Percentiles rank a stretch among this genome's conserved stretches.
These are phyloP conservation scores for Lyophyllum semitale DNA, from an alignment of 768 basidiomycete genomes.

Conservation along the genomic window DNA sequence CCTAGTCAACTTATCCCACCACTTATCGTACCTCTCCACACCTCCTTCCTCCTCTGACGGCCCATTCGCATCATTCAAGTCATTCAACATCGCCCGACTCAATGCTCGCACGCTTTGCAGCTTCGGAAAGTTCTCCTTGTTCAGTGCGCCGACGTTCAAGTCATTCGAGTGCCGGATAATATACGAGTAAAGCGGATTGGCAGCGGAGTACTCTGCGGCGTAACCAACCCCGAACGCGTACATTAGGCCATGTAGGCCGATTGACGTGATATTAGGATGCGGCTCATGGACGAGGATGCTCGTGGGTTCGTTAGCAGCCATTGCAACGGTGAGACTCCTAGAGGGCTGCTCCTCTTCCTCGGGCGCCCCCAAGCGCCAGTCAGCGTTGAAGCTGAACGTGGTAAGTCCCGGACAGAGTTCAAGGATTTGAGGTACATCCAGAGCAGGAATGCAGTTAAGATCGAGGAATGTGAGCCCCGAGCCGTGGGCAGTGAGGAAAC, in stretches of 20 bases:
- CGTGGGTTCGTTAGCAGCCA: constrained; percentile 28
- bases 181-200: constrained; percentile 44
- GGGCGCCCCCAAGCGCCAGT: constrained; percentile 51
- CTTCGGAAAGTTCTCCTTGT: constrained; percentile 57
- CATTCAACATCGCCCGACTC: constrained; percentile 53
- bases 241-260: constrained; percentile 70
- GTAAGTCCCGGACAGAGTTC: constrained; percentile 63
- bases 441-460: constrained; percentile 54
- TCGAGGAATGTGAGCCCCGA: constrained; percentile 62
- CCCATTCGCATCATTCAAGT: constrained; percentile 57
- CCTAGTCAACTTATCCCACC: constrained; percentile 58
- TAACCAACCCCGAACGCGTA: constrained; percentile 71
- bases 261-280: constrained; percentile 55
- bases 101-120: constrained; percentile 61
- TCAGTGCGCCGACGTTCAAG: constrained; percentile 59
- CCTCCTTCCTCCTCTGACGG: constrained; percentile 42
- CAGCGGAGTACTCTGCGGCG: constrained; percentile 41
- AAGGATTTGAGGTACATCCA: constrained; percentile 62
- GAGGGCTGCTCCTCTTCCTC: constrained; percentile 16
- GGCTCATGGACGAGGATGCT: constrained; percentile 50
- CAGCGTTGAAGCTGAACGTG: constrained; percentile 72
- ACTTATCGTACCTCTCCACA: constrained; percentile 64
- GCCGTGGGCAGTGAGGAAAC: constrained; percentile 65
- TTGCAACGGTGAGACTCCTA: constrained; percentile 9
- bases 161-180: constrained; percentile 63